Evolutionary conservation across 2,329 filamentous ascomycete genomes (phyloP), one percentile per base, ranked within the genome.

Genomic region (Falciphora oryzae): DNA sequence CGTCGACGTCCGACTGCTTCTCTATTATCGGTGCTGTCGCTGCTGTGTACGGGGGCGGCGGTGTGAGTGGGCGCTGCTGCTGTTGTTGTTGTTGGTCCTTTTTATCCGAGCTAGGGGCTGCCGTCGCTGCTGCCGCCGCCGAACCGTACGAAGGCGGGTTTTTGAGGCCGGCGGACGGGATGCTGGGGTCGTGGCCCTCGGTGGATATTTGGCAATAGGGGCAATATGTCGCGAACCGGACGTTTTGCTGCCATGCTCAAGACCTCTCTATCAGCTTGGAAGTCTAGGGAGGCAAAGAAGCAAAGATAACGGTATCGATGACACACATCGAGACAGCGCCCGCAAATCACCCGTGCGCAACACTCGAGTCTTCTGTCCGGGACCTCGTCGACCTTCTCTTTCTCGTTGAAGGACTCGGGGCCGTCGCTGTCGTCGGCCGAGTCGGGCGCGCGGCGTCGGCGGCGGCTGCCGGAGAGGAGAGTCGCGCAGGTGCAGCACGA

Each of bases 191-290:
- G 44, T 53, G 44, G 3, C 87, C 85, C 5, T 76, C 78, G 59
- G 79, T 83, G 6, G 88, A 87, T 69, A 92, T 84, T 75, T 94
- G 91, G 73, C 91, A 95, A 75, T 90, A 94, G 0, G 91, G 91
- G 72, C 86, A 86, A 73, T 86, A 86, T 44, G 80, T 78, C 63
- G 83, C 82, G 75, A 92, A 93, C 57, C 90, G 86, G 35, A 81
- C 78, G 73, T 92, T 92, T 60, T 83, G 77, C n/a, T n/a, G n/a
- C n/a, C n/a, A n/a, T n/a, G n/a, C n/a, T n/a, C n/a, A n/a, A n/a
- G n/a, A n/a, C n/a, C n/a, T n/a, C n/a, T n/a, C n/a, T n/a, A n/a
- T n/a, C n/a, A n/a, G 11, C 22, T 22, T 11, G 18, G 27, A 22
- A 3, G 1, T 13, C 6, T 2, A 16, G 16, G 58, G 11, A 29